These are phyloP conservation scores for Sporothrix schenckii DNA, from an alignment of 2,329 filamentous ascomycete genomes.

Conservation along the genomic window DNA sequence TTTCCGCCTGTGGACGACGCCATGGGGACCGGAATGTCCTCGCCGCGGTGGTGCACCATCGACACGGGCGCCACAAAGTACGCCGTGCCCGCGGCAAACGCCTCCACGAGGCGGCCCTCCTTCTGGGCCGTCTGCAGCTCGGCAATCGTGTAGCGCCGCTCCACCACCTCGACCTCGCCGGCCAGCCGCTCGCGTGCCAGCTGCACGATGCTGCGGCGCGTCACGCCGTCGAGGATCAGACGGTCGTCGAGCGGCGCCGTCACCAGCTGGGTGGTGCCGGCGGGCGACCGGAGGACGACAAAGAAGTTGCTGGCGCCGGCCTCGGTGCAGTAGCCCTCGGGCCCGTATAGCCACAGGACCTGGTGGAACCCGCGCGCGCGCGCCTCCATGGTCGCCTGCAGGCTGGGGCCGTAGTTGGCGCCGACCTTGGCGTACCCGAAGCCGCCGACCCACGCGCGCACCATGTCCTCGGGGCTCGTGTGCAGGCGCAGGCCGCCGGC, in stretches of 20 bases:
- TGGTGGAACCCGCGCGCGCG: constrained; percentile 76
- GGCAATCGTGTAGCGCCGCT: constrained; percentile 79
- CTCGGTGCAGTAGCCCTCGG: constrained; percentile 79
- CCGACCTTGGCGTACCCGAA: constrained; percentile 92
- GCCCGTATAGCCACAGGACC: constrained; percentile 90
- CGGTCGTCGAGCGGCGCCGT: constrained; percentile 82
- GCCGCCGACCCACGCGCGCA: constrained; percentile 90
- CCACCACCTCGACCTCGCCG: constrained; percentile 69
- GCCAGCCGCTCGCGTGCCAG: constrained; percentile 66
- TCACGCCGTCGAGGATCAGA: constrained; percentile 86
- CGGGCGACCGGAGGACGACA: constrained; percentile 73
- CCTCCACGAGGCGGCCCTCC: constrained; percentile 78
- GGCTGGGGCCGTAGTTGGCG: constrained; percentile 86
- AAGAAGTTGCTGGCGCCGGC: constrained; percentile 94
- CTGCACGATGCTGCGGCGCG: constrained; percentile 77
- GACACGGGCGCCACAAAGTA: constrained; percentile 73
- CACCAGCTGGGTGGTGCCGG: constrained; percentile 67
- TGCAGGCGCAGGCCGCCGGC: constrained; percentile 70
- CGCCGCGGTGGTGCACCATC: constrained; percentile 67
- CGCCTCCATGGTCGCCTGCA: constrained; percentile 78
- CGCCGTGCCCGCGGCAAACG: constrained; percentile 87
- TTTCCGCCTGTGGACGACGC: constrained; percentile 54
- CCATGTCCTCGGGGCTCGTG: constrained; percentile 77
- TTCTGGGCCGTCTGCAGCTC: constrained; percentile 72
- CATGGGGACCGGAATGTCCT: constrained; percentile 65